A percentile compares a stretch with the other conserved stretches of the same genome.
These are phyloP conservation scores for Clavariopsis aquatica DNA, from an alignment of 495 filamentous ascomycete species.

Conservation along the genomic window DNA sequence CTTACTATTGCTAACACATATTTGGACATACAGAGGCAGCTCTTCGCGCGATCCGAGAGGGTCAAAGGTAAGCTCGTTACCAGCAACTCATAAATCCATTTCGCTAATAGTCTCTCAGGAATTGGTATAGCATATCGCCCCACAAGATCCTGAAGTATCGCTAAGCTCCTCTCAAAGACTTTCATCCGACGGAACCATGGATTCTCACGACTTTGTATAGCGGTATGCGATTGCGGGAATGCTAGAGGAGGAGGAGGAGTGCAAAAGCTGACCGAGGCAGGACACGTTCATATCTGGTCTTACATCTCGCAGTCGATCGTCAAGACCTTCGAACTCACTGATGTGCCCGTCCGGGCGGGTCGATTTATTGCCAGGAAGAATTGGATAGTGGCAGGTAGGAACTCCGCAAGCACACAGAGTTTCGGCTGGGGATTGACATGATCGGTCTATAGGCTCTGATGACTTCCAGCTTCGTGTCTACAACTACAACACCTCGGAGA, in stretches of 20 bases:
- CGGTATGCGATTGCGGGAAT: conserved; percentile 58
- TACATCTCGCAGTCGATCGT: conserved; percentile 97
- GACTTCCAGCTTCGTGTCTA: conserved; percentile 86
- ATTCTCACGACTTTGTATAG: conserved; percentile 95
- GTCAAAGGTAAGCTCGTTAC: conserved; percentile 35
- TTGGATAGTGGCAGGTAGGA: conserved; percentile 89
- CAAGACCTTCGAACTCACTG: conserved; percentile 98
- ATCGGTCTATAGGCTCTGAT: conserved; percentile 59
- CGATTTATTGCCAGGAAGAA: conserved; percentile 98
- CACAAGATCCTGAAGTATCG: not conserved
- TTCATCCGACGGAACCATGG: conserved; percentile 46
- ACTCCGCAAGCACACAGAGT: not conserved
- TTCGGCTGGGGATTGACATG: conserved; percentile 11
- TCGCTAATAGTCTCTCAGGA: conserved; percentile 31
- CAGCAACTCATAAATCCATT: not conserved
- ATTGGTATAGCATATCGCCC: conserved; percentile 26
- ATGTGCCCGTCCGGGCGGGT: conserved; percentile 96
- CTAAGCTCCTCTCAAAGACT: conserved; percentile 27
- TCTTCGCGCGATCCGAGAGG: conserved; percentile 41
- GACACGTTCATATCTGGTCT: conserved; percentile 99
- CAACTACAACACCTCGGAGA: conserved; percentile 99
- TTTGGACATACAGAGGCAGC: conserved; percentile 35
- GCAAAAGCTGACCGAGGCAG: conserved; percentile 45
- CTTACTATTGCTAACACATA: conserved; percentile 9
- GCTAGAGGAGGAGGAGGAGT: not conserved